These are phyloP conservation scores for Colletotrichum camelliae DNA, from an alignment of 2,329 filamentous ascomycete species.

Conservation along the genomic window DNA sequence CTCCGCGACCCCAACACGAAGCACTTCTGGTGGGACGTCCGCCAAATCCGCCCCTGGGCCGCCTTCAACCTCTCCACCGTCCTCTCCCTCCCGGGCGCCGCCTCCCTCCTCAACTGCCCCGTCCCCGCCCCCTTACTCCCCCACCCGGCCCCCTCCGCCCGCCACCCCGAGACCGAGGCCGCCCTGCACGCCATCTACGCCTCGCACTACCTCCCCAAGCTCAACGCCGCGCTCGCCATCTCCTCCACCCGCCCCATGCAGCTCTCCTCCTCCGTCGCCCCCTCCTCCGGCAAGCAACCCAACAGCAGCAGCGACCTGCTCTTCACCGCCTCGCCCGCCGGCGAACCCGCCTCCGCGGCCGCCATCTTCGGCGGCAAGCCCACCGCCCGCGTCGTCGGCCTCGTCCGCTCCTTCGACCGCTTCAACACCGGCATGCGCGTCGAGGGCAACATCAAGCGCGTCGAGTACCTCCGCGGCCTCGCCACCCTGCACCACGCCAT, in stretches of 20 bases:
- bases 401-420: slow-evolving; percentile 90
- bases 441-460: slow-evolving; percentile 80
- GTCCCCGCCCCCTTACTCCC: slow-evolving; percentile 68
- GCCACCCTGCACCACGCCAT: slow-evolving; percentile 88
- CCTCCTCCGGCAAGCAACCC: slow-evolving; percentile 34
- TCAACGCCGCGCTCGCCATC: slow-evolving; percentile 83
- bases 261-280: slow-evolving; percentile 43
- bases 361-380: slow-evolving; percentile 55
- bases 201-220: slow-evolving; percentile 81
- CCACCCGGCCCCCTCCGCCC: slow-evolving; percentile 58
- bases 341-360: slow-evolving; percentile 60
- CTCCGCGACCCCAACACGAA: slow-evolving; percentile 71
- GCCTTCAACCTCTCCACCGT: slow-evolving; percentile 78
- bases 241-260: slow-evolving; percentile 71
- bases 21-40: slow-evolving; percentile 96
- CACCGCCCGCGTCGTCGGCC: slow-evolving; percentile 70
- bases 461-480: slow-evolving; percentile 87
- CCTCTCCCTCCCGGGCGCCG: slow-evolving; percentile 73
- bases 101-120: slow-evolving; percentile 73
- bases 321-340: slow-evolving; percentile 69
- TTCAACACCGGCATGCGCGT: slow-evolving; percentile 96
- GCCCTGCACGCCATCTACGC: slow-evolving; percentile 78
- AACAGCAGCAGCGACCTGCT: slow-evolving; percentile 53
- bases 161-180: slow-evolving; percentile 79
- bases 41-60: slow-evolving; percentile 84